phyloP scores from a whole-genome alignment of 768 basidiomycete species.

The Lactarius psammicola region DNA sequence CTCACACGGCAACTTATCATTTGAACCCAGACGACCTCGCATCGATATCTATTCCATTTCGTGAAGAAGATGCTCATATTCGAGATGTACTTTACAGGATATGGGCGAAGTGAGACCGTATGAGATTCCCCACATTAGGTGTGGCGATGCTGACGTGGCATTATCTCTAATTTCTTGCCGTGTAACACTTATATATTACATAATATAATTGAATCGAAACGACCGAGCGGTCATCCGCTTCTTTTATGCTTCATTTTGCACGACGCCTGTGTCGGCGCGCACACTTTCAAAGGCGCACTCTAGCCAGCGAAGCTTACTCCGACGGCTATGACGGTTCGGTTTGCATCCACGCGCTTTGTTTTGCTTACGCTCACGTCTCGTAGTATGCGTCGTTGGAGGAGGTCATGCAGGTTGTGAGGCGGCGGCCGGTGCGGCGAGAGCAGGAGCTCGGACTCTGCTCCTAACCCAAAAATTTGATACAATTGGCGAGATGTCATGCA shows the following conservation, averaged over 20 bases:
- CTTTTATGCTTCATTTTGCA: slow-evolving; percentile 18
- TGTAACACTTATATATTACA: neutral
- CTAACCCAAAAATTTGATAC: slow-evolving; percentile 81
- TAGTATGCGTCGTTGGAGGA: slow-evolving; percentile 85
- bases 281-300: slow-evolving; percentile 4
- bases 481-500: slow-evolving; percentile 84
- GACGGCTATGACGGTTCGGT: slow-evolving; percentile 20
- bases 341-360: neutral
- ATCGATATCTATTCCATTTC: neutral
- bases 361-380: slow-evolving; percentile 2
- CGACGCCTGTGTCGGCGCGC: slow-evolving; percentile 8
- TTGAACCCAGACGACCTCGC: neutral
- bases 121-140: too few relatives aligned
- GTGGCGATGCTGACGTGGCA: too few relatives aligned
- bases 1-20: neutral
- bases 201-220: neutral
- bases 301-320: slow-evolving; percentile 2
- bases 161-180: neutral
- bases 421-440: slow-evolving; percentile 79
- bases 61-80: neutral
- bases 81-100: neutral
- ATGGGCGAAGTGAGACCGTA: neutral
- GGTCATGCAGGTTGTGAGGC: slow-evolving; percentile 95
- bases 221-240: neutral
- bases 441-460: slow-evolving; percentile 76